Conservation (phyloP, 83 land plant genomes). For the Isoetes engelmannii region DNA sequence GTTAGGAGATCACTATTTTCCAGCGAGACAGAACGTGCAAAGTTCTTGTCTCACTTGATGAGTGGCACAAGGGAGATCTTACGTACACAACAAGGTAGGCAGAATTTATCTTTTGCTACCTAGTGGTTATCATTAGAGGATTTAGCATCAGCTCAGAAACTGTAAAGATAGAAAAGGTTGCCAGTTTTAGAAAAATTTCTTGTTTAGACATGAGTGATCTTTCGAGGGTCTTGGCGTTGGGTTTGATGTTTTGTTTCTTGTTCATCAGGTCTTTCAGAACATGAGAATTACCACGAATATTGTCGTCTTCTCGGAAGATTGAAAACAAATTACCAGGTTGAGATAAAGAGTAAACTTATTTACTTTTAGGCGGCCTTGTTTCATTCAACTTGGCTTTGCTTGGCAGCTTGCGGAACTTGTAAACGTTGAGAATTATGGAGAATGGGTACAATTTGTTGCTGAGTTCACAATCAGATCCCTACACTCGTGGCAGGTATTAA, state of each 20-base stretch:
- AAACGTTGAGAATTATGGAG: constrained; percentile 79
- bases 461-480: constrained; percentile 82
- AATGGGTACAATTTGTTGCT: constrained; percentile 86
- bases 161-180: neutral
- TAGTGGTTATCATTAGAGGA: no score
- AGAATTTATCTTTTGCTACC: neutral
- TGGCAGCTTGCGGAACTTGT: constrained; percentile 81
- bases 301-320: constrained; percentile 93
- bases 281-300: constrained; percentile 92
- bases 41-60: constrained; percentile 80
- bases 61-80: constrained; percentile 85
- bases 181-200: neutral
- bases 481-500: constrained; percentile 87
- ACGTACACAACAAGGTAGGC: constrained; percentile 68
- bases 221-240: neutral
- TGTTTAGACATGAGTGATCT: neutral
- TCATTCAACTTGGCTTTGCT: neutral
- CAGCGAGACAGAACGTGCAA: constrained; percentile 63
- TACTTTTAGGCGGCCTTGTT: neutral
- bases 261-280: constrained; percentile 74
- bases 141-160: no score
- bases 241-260: constrained; percentile 2
- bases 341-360: constrained; percentile 3
- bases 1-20: constrained; percentile 81
- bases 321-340: constrained; percentile 84